Conservation (phyloP, 441 rosid species). For the Eruca vesicaria region DNA sequence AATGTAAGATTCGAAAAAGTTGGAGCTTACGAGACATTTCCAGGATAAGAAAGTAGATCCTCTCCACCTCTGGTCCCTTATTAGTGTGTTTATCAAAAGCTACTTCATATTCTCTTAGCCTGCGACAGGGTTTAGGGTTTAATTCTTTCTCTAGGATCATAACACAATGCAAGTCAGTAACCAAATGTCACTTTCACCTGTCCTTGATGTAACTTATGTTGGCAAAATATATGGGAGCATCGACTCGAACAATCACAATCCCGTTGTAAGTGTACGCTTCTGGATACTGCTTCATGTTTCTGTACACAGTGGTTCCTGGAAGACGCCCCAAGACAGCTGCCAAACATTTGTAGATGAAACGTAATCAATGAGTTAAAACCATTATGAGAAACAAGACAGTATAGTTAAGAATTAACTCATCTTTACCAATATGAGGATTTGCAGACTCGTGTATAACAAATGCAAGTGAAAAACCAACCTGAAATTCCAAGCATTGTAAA, state of each 20-base stretch:
- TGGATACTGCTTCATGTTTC: slow-evolving; percentile 88
- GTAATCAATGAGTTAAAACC: slow-evolving; percentile 6
- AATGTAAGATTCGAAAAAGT: not conserved
- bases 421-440: slow-evolving; percentile 96
- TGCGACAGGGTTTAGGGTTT: slow-evolving; percentile 30
- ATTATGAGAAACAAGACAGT: not conserved
- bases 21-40: slow-evolving; percentile 92
- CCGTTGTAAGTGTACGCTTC: slow-evolving; percentile 94
- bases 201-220: slow-evolving; percentile 92
- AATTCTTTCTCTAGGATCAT: not conserved
- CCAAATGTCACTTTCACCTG: slow-evolving; percentile 48
- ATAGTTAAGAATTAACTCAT: not conserved
- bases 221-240: slow-evolving; percentile 96
- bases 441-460: slow-evolving; percentile 98
- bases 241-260: slow-evolving; percentile 87
- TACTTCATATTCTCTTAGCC: slow-evolving; percentile 82
- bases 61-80: slow-evolving; percentile 82
- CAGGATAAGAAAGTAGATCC: slow-evolving; percentile 72
- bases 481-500: slow-evolving; percentile 32
- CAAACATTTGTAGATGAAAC: slow-evolving; percentile 58
- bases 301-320: slow-evolving; percentile 96
- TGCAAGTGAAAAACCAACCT: slow-evolving; percentile 95
- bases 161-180: slow-evolving; percentile 64
- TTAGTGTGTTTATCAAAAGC: slow-evolving; percentile 59
- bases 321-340: slow-evolving; percentile 98